Percentiles rank a stretch among this genome's conserved stretches.
Evolutionary conservation across 2,329 filamentous ascomycete species (phyloP).

Genomic region (Ascomycota sp.): DNA sequence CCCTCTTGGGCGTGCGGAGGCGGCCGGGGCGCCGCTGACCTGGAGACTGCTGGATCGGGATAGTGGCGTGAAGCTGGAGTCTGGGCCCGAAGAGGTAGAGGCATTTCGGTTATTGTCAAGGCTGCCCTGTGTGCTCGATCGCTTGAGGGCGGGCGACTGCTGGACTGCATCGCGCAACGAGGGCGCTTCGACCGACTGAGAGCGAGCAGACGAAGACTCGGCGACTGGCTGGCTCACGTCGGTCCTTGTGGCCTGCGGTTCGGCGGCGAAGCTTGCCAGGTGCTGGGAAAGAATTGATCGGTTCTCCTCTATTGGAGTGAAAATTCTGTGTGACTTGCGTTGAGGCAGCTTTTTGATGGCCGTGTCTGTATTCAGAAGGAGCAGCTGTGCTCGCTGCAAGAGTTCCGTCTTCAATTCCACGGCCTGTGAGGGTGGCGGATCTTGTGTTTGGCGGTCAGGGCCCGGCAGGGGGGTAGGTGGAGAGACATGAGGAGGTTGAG

Average conservation of each 20-base stretch:
- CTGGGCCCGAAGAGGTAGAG: conserved; percentile 42
- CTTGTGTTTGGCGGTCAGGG: conserved; percentile 21
- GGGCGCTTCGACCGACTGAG: conserved; percentile 21
- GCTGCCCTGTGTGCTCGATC: conserved; percentile 24
- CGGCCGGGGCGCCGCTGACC: conserved; percentile 22
- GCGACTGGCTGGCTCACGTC: conserved; percentile 12
- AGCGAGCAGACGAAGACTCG: not conserved
- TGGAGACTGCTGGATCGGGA: conserved; percentile 61
- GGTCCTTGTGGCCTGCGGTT: conserved; percentile 20
- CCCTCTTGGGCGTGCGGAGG: conserved; percentile 50
- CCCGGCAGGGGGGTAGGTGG: conserved; percentile 21
- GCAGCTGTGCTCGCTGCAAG: conserved; percentile 23
- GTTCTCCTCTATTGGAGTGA: conserved; percentile 90
- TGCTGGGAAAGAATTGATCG: conserved; percentile 76
- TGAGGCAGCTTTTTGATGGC: conserved; percentile 45
- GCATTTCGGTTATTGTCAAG: conserved; percentile 25
- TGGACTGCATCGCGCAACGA: conserved; percentile 29
- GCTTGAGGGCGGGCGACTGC: conserved; percentile 35
- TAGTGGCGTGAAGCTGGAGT: conserved; percentile 46
- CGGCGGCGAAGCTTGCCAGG: conserved; percentile 44
- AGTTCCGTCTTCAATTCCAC: conserved; percentile 28
- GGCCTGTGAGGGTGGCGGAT: conserved; percentile 31
- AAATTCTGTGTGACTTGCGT: conserved; percentile 78
- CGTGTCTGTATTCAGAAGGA: conserved; percentile 27
- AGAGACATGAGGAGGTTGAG: conserved; percentile 27